A percentile compares a stretch with the other conserved stretches of the same genome.
phyloP scores from a whole-genome alignment of 108 stramenopile genomes.

The Chaetoceros tenuissimus region DNA sequence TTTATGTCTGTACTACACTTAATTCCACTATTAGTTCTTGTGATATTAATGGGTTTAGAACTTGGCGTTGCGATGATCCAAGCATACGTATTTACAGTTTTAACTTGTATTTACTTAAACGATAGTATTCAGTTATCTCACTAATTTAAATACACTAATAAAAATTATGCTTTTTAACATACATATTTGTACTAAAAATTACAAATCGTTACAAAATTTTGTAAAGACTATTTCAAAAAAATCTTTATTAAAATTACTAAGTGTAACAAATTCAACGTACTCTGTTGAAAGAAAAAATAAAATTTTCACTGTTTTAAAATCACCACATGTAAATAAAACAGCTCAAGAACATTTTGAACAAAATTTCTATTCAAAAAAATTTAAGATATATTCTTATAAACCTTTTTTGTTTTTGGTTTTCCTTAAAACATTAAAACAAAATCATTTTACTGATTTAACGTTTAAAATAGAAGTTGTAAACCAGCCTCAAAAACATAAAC shows the following conservation, averaged over 20 bases:
- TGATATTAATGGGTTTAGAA: background rate
- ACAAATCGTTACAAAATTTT: background rate
- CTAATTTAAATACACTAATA: conserved; percentile 5
- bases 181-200: background rate
- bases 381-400: background rate
- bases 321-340: background rate
- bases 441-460: background rate
- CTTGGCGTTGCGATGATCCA: conserved; percentile 15
- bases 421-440: background rate
- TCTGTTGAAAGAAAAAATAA: background rate
- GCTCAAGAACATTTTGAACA: background rate
- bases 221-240: background rate
- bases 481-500: background rate
- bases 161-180: background rate
- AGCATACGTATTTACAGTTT: conserved; percentile 18
- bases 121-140: conserved; percentile 8
- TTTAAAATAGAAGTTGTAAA: background rate
- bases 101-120: conserved; percentile 20
- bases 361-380: background rate
- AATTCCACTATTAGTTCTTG: background rate
- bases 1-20: background rate
- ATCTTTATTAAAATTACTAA: background rate
- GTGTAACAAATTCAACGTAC: background rate
- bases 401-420: background rate
- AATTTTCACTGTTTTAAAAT: background rate